phyloP scores from a whole-genome alignment of 305 asterid species.

The Lippia alba region DNA sequence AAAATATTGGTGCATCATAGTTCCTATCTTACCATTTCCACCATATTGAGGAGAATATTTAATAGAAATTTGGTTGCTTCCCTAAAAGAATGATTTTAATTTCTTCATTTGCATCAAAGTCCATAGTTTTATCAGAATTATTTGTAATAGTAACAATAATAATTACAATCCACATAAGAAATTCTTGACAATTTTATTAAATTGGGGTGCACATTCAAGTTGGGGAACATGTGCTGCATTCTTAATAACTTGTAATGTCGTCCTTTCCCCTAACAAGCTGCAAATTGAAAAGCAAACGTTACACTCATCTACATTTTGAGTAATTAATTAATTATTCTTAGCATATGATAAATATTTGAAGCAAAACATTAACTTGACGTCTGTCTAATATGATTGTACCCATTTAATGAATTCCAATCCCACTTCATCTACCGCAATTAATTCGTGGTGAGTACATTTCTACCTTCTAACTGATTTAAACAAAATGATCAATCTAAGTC shows the following conservation, averaged over 20 bases:
- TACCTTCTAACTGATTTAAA: too few relatives aligned
- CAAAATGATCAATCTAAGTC: too few relatives aligned
- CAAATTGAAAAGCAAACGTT: constrained; percentile 1
- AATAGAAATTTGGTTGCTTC: too few relatives aligned
- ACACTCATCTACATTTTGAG: too few relatives aligned
- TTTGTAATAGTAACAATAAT: not conserved
- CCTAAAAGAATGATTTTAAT: too few relatives aligned
- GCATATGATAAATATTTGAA: too few relatives aligned
- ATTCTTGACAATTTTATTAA: constrained; percentile 52
- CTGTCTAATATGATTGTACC: not conserved
- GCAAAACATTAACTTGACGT: too few relatives aligned
- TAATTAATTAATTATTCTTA: not conserved
- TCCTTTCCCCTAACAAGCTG: constrained; percentile 67
- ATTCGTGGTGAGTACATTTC: too few relatives aligned
- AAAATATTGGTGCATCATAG: too few relatives aligned
- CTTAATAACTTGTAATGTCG: constrained; percentile 50
- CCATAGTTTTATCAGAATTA: not conserved
- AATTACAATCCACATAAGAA: constrained; percentile 41
- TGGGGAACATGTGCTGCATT: constrained; percentile 67
- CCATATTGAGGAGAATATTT: too few relatives aligned
- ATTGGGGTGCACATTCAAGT: constrained; percentile 49
- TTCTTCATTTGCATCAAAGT: not conserved
- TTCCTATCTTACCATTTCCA: too few relatives aligned
- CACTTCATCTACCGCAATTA: too few relatives aligned
- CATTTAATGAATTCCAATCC: not conserved